A percentile compares a stretch with the other conserved stretches of the same genome.
phyloP scores from a whole-genome alignment of 352 stramenopile genomes.

The Globisporangium parvum region DNA sequence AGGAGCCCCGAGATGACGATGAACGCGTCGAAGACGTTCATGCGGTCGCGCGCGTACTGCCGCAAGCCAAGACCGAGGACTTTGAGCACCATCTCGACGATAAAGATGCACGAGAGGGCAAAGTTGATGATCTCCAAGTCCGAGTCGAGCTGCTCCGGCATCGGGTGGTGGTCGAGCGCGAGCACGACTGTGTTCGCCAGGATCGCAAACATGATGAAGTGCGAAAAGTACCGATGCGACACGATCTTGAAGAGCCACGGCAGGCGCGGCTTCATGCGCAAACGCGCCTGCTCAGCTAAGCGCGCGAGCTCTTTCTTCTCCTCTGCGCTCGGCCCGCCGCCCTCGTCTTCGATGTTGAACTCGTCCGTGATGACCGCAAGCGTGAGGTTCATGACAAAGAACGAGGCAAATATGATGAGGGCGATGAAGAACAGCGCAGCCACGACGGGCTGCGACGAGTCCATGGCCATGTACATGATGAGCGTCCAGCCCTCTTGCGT shows the following conservation, averaged over 20 bases:
- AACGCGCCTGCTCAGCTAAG: slow-evolving; percentile 20
- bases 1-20: slow-evolving; percentile 77
- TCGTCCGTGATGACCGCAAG: slow-evolving; percentile 90
- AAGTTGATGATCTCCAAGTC: slow-evolving; percentile 81
- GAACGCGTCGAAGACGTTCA: slow-evolving; percentile 85
- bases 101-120: slow-evolving; percentile 63
- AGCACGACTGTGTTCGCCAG: slow-evolving; percentile 82
- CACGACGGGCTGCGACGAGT: slow-evolving; percentile 48
- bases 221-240: slow-evolving; percentile 47
- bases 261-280: slow-evolving; percentile 22
- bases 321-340: slow-evolving; percentile 12
- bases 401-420: slow-evolving; percentile 88
- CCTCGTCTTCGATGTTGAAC: slow-evolving; percentile 73
- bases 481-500: slow-evolving; percentile 92
- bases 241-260: slow-evolving; percentile 53
- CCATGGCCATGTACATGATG: slow-evolving; percentile 90
- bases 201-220: slow-evolving; percentile 71
- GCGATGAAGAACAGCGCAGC: slow-evolving; percentile 85
- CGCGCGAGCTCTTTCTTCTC: slow-evolving; percentile 34
- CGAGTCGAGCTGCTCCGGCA: slow-evolving; percentile 38
- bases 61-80: slow-evolving; percentile 69
- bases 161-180: slow-evolving; percentile 77
- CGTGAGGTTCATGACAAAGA: slow-evolving; percentile 93
- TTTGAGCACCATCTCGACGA: slow-evolving; percentile 79
- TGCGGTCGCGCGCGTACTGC: slow-evolving; percentile 68